Evolutionary conservation across 2,329 filamentous ascomycete species (phyloP).

Genomic region (Pseudocercospora crystallina): DNA sequence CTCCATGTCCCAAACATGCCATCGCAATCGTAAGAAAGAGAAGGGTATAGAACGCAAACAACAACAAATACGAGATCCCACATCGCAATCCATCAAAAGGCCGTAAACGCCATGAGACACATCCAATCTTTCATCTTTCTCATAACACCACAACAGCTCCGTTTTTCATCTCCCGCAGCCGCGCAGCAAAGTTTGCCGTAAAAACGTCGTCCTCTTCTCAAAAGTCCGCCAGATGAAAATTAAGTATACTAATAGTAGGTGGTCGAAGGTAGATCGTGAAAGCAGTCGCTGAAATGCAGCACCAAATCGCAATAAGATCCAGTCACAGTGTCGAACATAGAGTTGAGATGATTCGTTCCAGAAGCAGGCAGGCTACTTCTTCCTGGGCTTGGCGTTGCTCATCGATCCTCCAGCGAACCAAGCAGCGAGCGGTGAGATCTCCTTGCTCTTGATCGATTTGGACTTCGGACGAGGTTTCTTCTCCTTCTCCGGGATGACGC

Average conservation of each 20-base stretch:
- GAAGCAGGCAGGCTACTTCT: conserved; percentile 5
- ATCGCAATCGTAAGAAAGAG: no score
- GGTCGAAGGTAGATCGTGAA: neutral
- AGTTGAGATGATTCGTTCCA: no score
- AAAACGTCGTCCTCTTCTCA: neutral
- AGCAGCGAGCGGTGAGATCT: conserved; percentile 26
- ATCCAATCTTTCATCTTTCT: no score
- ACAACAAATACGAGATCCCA: no score
- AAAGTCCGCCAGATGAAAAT: neutral
- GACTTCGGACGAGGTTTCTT: conserved; percentile 22
- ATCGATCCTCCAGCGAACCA: conserved; percentile 31
- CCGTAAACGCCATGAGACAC: no score
- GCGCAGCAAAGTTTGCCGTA: neutral
- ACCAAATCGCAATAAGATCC: neutral
- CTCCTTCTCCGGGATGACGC: conserved; percentile 14
- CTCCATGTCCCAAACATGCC: no score
- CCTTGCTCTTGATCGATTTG: conserved; percentile 25
- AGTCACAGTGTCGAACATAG: neutral
- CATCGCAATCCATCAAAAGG: no score
- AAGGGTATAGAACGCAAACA: no score
- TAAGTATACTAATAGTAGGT: neutral
- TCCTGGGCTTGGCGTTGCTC: conserved; percentile 15
- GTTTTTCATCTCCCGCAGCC: neutral
- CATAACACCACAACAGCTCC: neutral
- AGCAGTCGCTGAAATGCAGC: neutral